These are phyloP conservation scores for Nectriaceae sp. DNA, from an alignment of 2,329 filamentous ascomycete genomes.

Conservation along the genomic window DNA sequence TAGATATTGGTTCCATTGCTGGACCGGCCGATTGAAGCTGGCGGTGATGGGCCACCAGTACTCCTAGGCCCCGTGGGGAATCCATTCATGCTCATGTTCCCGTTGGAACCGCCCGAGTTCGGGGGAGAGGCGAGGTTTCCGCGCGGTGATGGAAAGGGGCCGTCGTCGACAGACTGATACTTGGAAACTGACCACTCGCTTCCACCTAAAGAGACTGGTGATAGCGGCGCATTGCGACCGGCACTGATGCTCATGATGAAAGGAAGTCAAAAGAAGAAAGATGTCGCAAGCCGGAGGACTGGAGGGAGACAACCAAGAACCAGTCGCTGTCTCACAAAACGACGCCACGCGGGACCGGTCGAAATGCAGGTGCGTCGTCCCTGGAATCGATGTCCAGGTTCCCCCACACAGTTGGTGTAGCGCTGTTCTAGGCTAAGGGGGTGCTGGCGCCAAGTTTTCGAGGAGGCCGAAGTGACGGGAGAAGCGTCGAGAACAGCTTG, in stretches of 20 bases:
- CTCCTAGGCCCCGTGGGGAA: constrained; percentile 59
- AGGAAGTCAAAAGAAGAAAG: constrained; percentile 19
- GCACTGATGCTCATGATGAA: constrained; percentile 60
- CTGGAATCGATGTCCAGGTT: constrained; percentile 28
- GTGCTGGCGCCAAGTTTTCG: constrained; percentile 1
- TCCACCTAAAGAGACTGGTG: constrained; percentile 79
- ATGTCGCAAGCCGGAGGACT: constrained; percentile 15
- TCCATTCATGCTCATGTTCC: constrained; percentile 60
- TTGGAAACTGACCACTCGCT: constrained; percentile 79
- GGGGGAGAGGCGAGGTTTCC: constrained; percentile 69
- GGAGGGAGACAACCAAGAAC: constrained; percentile 26
- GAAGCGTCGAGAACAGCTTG: neutral
- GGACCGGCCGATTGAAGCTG: constrained; percentile 82
- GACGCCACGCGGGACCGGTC: constrained; percentile 28
- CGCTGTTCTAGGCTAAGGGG: constrained; percentile 23
- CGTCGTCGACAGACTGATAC: constrained; percentile 61
- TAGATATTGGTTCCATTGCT: constrained; percentile 77
- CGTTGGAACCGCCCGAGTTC: constrained; percentile 63
- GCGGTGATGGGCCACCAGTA: constrained; percentile 73
- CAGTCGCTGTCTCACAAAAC: constrained; percentile 31
- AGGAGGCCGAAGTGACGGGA: neutral
- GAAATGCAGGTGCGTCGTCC: constrained; percentile 27
- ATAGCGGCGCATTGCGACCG: constrained; percentile 73
- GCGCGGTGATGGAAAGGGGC: constrained; percentile 52
- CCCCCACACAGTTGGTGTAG: constrained; percentile 28